Base-by-base conservation (phyloP, 2,329 filamentous ascomycete species). In the Daldinia eschscholtzii region DNA sequence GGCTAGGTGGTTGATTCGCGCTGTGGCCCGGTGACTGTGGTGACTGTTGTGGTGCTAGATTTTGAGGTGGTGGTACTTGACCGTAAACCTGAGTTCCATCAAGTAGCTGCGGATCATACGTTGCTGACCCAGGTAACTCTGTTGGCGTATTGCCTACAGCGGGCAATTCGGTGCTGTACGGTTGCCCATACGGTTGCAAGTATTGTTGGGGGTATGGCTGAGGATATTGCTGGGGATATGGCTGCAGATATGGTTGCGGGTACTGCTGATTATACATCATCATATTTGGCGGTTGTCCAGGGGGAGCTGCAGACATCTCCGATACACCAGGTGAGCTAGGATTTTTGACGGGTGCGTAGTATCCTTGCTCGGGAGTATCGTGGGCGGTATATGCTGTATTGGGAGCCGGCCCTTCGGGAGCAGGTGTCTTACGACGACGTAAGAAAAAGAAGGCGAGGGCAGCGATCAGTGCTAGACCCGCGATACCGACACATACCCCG, bases 401-500 rank as follows among this genome's bases (percentile, higher is more conserved):
- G 13, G 69, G 23, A 13, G 55, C 20, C 18, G 57, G 35, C n/a
- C 20, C 56, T 12, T 64, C 61, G 23, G 61, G 13, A n/a, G 67
- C 1, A 15, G 26, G 48, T 35, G 70, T 62, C 58, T 73, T 76
- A 39, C 74, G 75, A 41, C 81, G 74, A 6, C 73, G 74, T 33
- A 74, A 56, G 53, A 74, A 72, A 57, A 77, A 75, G 64, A 76
- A 75, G 6, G n/a, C 70, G 10, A 76, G 41, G 18, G 65, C 73
- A 26, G 61, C 73, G 6, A 77, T 61, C 15, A 69, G 44, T 35
- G 65, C 72, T 18, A 77, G 37, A 2, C 59, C 75, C 3, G 59
- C 78, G 7, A 79, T 46, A 4, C 72, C 72, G 9, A 76, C 76
- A 33, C 79, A 80, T 4, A 78, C 74, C 3, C 77, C 79, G 42